phyloP scores from a whole-genome alignment of 306 rosid genomes.

The Ammopiptanthus mongolicus region DNA sequence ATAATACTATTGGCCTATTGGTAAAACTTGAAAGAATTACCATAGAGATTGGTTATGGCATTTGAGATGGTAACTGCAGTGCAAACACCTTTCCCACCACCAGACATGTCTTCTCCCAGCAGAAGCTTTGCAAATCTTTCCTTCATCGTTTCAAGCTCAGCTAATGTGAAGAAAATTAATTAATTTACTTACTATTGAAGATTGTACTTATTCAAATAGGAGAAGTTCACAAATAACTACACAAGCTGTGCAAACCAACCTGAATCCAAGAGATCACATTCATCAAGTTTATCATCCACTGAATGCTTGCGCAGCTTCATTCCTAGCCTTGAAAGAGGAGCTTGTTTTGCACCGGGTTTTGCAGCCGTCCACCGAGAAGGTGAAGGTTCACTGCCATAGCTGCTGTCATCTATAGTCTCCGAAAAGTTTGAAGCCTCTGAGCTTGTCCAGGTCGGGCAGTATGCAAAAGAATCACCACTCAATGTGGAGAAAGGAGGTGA shows the following conservation, averaged over 20 bases:
- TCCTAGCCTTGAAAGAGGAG: slow-evolving; percentile 37
- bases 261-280: slow-evolving; percentile 43
- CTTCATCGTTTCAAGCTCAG: slow-evolving; percentile 78
- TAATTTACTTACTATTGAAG: not conserved
- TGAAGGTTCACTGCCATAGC: slow-evolving; percentile 61
- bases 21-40: slow-evolving; percentile 28
- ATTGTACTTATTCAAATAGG: not conserved
- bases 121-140: slow-evolving; percentile 91
- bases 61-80: slow-evolving; percentile 95
- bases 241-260: slow-evolving; percentile 38
- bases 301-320: slow-evolving; percentile 41
- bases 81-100: slow-evolving; percentile 93
- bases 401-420: slow-evolving; percentile 60
- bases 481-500: slow-evolving; percentile 44
- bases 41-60: slow-evolving; percentile 93
- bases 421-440: no score
- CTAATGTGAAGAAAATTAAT: slow-evolving; percentile 9
- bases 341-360: slow-evolving; percentile 34
- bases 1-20: not conserved
- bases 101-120: slow-evolving; percentile 98
- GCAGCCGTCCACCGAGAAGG: slow-evolving; percentile 52
- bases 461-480: slow-evolving; percentile 59
- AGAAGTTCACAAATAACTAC: not conserved
- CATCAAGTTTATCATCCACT: slow-evolving; percentile 37
- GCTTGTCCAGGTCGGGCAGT: slow-evolving; percentile 37